phyloP scores from a whole-genome alignment of 108 stramenopile species.

The Nitzschia palea region DNA sequence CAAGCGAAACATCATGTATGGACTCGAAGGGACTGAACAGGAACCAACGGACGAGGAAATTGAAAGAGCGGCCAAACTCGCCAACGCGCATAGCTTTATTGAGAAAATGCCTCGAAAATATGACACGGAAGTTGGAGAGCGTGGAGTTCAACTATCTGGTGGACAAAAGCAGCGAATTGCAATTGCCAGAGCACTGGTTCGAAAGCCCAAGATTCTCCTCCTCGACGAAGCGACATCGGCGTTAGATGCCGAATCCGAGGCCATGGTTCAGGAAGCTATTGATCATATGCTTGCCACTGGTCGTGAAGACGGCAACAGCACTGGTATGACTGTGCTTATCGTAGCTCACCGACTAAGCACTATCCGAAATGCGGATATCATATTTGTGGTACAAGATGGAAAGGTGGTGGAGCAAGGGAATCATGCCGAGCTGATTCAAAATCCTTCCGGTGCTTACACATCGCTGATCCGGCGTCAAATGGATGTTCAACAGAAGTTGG shows the following conservation, averaged over 20 bases:
- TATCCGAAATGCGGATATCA: constrained; percentile 85
- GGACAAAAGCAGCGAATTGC: constrained; percentile 85
- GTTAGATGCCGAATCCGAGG: constrained; percentile 64
- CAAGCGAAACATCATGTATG: constrained; percentile 85
- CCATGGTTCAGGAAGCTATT: constrained; percentile 79
- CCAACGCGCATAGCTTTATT: constrained; percentile 85
- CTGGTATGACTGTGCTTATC: constrained; percentile 81
- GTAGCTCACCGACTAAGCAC: constrained; percentile 94
- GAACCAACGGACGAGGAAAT: constrained; percentile 70
- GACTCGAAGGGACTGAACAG: constrained; percentile 55
- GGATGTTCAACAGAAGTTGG: constrained; percentile 47
- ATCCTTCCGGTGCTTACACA: constrained; percentile 62
- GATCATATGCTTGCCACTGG: constrained; percentile 61
- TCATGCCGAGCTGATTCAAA: constrained; percentile 79
- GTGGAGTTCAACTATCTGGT: constrained; percentile 67
- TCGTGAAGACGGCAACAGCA: constrained; percentile 19
- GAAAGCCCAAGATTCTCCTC: constrained; percentile 51
- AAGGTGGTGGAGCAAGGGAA: constrained; percentile 84
- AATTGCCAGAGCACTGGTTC: constrained; percentile 80
- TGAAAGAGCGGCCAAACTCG: constrained; percentile 69
- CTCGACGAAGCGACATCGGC: constrained; percentile 54
- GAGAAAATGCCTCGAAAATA: constrained; percentile 51
- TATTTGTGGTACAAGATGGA: constrained; percentile 86
- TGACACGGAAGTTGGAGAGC: constrained; percentile 79
- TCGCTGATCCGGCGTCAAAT: constrained; percentile 60